Evolutionary conservation across 345 rosid species (phyloP), one percentile per base, ranked within the genome.

Genomic region (Gossypium sturtianum): DNA sequence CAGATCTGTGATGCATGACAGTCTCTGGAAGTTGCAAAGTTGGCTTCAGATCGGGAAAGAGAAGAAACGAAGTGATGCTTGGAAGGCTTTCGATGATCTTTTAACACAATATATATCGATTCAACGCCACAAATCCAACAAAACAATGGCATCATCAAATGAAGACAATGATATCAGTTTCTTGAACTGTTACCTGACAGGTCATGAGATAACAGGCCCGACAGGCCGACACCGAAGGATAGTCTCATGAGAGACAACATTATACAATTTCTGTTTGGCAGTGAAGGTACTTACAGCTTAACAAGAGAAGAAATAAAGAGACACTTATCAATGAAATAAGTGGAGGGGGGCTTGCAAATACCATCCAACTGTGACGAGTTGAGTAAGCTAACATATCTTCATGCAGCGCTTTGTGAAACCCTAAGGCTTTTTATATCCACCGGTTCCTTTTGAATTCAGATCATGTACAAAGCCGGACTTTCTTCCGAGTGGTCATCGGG

Each of bases 341-440:
- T 51, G 17, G 43, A 3, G 5, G 49, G 38, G 5, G 49, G 23
- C 3, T 7, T 22, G 12, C 57, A 17, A 34, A 0, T 38, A 11
- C 52, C 62, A 1, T 53, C 20, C 0, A 15, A 13, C 60, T 51
- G n/a, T 13, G 48, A 80, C 9, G 71, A 76, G 43, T 11, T 74
- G 44, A 63, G 2, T 4, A 75, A 74, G 6, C 12, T 79, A 27
- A 45, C 59, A 6, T 63, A 71, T 75, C 75, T 79, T 23, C 75
- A 75, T 2, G 82, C 78, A 12, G 72, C 79, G 7, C 13, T 79
- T 15, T 53, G 75, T 7, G 82, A 79, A 53, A 63, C 77, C 83
- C 11, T 73, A 6, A 61, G 76, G 69, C 49, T 23, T 23, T 1
- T 23, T 73, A 16, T 61, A 0, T 6, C 76, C 76, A 17, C 60